Evolutionary conservation across 1,284 basidiomycete genomes (phyloP).

Genomic region (Cryptococcus jaspeensis): DNA sequence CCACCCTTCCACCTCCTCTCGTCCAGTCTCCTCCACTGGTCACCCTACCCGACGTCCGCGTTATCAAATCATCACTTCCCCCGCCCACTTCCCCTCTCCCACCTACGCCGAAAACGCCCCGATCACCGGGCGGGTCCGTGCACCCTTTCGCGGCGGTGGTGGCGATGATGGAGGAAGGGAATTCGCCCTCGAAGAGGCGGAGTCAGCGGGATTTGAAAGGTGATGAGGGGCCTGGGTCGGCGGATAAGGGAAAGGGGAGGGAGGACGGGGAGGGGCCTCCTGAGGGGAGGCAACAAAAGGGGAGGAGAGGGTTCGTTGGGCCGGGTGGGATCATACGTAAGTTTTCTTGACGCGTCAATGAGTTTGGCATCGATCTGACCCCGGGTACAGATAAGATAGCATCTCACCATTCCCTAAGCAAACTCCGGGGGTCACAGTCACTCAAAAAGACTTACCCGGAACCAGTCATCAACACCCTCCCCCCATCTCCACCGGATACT

Average conservation of each 20-base stretch:
- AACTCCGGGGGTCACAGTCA: slow-evolving; percentile 4
- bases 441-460: not conserved
- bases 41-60: not conserved
- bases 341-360: slow-evolving; percentile 1
- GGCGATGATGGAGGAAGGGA: slow-evolving; percentile 17
- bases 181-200: slow-evolving; percentile 12
- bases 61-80: not conserved
- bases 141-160: slow-evolving; percentile 19
- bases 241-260: slow-evolving; percentile 10
- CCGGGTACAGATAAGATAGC: not conserved
- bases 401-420: slow-evolving; percentile 10
- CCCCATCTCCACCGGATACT: slow-evolving; percentile 2
- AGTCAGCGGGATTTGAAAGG: too few species aligned
- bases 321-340: slow-evolving; percentile 25
- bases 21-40: not conserved
- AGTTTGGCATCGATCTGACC: not conserved
- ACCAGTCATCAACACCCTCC: slow-evolving; percentile 3
- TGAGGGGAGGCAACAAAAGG: slow-evolving; percentile 20
- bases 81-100: not conserved
- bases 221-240: not conserved
- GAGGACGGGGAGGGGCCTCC: slow-evolving; percentile 6
- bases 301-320: slow-evolving; percentile 23
- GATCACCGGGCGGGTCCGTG: not conserved
- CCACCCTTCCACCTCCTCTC: not conserved
- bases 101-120: not conserved